These are phyloP conservation scores for Chalara sp. DNA, from an alignment of 2,329 filamentous ascomycete genomes.

Conservation along the genomic window DNA sequence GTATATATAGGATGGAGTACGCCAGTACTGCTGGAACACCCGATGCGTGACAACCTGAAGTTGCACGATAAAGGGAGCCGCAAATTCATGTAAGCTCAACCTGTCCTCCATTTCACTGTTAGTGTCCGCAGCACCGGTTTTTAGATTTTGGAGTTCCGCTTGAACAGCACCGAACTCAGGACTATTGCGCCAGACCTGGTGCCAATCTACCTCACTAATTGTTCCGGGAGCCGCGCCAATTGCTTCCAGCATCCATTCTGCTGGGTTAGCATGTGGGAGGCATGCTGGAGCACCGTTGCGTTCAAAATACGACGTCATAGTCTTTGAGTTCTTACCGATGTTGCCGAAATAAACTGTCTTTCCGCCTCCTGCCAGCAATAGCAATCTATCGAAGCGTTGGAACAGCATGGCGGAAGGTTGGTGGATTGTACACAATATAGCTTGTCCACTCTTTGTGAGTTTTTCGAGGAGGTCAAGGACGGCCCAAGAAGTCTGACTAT, in stretches of 20 bases:
- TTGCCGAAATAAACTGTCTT: conserved; percentile 75
- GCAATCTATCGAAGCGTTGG: conserved; percentile 75
- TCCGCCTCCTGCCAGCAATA: conserved; percentile 71
- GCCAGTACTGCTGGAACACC: no score
- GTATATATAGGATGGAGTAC: neutral
- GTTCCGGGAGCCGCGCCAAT: conserved; percentile 52
- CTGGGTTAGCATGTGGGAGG: conserved; percentile 47
- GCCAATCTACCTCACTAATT: conserved; percentile 54
- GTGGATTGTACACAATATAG: conserved; percentile 90
- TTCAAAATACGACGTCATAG: conserved; percentile 68
- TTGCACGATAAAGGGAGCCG: no score
- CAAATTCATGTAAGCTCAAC: neutral
- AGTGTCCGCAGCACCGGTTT: neutral
- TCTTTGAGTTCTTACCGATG: conserved; percentile 62
- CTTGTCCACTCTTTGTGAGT: conserved; percentile 78
- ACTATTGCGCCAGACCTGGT: neutral
- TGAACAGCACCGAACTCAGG: neutral
- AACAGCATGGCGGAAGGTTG: conserved; percentile 91
- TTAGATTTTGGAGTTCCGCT: neutral
- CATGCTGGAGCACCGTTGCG: conserved; percentile 58
- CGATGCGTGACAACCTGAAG: no score
- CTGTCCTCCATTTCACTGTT: neutral
- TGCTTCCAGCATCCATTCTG: conserved; percentile 63
- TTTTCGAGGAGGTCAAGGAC: conserved; percentile 86
- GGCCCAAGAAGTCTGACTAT: conserved; percentile 87